Evolutionary conservation across 2,329 filamentous ascomycete species (phyloP), one percentile per base, ranked within the genome.

Genomic region (Botrytis elliptica): DNA sequence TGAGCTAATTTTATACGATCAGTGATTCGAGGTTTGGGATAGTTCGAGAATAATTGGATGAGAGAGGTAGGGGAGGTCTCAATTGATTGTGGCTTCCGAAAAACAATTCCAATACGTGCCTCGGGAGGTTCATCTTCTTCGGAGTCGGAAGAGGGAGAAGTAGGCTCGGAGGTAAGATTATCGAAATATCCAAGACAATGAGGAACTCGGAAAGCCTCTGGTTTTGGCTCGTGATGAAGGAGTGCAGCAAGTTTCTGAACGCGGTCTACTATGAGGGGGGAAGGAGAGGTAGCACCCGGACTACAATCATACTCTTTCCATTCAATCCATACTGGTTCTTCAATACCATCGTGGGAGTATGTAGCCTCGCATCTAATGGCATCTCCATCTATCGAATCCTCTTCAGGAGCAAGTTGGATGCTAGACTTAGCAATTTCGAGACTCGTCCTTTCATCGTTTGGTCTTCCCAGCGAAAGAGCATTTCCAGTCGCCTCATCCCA

Each of bases 181-280:
- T 86, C 83, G 63, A 87, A 86, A 78, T 85, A 87, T 9, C 86
- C 86, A 0, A 87, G 79, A 72, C 86, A 88, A 62, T 85, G 84
- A 4, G 85, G 86, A 5, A 85, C 85, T 22, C 85, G 80, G 74
- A 88, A 88, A 0, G 84, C 84, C 66, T 85, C 82, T 1, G 85
- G 85, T 66, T 86, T 86, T 3, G 85, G 84, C 8, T 79, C 82
- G 75, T 86, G 84, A 73, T 85, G 83, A 10, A 88, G 81, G 29
- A 88, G 78, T 7, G 83, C 82, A n/a, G 85, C 85, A 10, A 87
- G 81, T 75, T 85, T 85, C n/a, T 82, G 80, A 3, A 86, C 84
- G 36, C 85, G 79, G 46, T 85, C 83, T 36, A 85, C 77, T 62
- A 85, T 85, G 25, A 84, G 81, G 4, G 80, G 77, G 22, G 84